phyloP scores from a whole-genome alignment of 345 rosid genomes.

The Populus pruinosa region DNA sequence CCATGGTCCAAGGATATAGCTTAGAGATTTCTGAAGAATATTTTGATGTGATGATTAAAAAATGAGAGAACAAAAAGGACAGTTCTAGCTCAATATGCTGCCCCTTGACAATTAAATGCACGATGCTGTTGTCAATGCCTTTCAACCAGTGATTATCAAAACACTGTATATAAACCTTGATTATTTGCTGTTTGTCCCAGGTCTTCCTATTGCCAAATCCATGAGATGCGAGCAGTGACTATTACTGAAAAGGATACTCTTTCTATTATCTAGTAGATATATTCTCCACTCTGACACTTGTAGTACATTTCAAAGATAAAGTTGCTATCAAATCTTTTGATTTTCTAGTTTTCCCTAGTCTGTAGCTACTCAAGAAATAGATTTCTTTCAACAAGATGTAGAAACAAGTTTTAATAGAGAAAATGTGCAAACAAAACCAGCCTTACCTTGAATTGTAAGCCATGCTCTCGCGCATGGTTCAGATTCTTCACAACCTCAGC shows the following conservation, averaged over 20 bases:
- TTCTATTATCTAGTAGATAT: background rate
- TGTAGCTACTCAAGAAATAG: background rate
- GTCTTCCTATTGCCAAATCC: background rate
- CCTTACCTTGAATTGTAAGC: conserved; percentile 70
- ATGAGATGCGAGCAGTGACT: background rate
- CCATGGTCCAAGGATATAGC: background rate
- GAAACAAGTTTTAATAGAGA: background rate
- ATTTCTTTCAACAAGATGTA: background rate
- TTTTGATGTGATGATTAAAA: background rate
- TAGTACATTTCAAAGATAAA: background rate
- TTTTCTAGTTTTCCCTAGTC: background rate
- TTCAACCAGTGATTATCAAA: background rate
- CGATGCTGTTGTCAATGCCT: background rate
- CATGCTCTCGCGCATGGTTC: conserved; percentile 76
- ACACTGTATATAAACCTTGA: background rate
- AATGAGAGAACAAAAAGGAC: background rate
- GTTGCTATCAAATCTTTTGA: background rate
- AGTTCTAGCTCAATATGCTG: background rate
- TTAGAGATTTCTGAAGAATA: background rate
- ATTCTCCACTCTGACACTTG: background rate
- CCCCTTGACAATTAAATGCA: background rate
- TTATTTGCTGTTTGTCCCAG: background rate
- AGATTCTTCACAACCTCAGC: conserved; percentile 78
- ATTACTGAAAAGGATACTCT: background rate
- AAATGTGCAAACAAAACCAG: conserved; percentile 11